Evolutionary conservation across 2,329 filamentous ascomycete genomes (phyloP).

Genomic region (Cladosporium colombiae): DNA sequence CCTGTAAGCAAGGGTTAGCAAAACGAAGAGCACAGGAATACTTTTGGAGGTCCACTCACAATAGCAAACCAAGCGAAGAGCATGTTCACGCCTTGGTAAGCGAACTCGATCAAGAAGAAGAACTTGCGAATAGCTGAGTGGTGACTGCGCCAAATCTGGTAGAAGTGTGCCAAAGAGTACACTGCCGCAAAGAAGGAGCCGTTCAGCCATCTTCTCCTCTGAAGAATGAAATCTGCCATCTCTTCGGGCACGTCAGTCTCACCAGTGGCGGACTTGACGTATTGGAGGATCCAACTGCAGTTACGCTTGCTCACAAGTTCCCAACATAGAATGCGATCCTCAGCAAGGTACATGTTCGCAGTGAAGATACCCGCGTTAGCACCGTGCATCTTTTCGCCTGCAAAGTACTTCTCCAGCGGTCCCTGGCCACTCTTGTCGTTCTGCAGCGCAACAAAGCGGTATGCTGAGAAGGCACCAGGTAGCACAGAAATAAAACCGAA

Average conservation of each 20-base stretch:
- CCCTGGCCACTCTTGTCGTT: conserved; percentile 95
- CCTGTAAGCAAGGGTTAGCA: conserved; percentile 39
- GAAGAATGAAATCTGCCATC: conserved; percentile 91
- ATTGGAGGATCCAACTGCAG: conserved; percentile 95
- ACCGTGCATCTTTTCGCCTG: conserved; percentile 93
- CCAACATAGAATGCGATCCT: conserved; percentile 98
- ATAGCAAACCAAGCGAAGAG: conserved; percentile 98
- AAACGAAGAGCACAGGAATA: neutral
- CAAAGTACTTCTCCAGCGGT: conserved; percentile 93
- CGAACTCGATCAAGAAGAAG: conserved; percentile 88
- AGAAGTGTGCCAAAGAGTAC: conserved; percentile 92
- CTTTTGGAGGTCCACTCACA: conserved; percentile 44
- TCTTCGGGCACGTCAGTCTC: conserved; percentile 96
- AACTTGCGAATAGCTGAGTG: conserved; percentile 86
- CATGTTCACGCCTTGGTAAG: conserved; percentile 95
- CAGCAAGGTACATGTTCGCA: conserved; percentile 98
- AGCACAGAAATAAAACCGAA: conserved; percentile 98
- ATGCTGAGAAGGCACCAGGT: conserved; percentile 97
- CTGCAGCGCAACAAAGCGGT: conserved; percentile 89
- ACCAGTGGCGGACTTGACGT: conserved; percentile 95
- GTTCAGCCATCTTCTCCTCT: conserved; percentile 95
- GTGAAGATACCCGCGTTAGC: conserved; percentile 94
- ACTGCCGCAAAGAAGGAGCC: conserved; percentile 97
- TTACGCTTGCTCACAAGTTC: conserved; percentile 97
- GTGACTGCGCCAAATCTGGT: conserved; percentile 91